Conservation (phyloP, 495 filamentous ascomycete species). For the Neurospora sublineolata region DNA sequence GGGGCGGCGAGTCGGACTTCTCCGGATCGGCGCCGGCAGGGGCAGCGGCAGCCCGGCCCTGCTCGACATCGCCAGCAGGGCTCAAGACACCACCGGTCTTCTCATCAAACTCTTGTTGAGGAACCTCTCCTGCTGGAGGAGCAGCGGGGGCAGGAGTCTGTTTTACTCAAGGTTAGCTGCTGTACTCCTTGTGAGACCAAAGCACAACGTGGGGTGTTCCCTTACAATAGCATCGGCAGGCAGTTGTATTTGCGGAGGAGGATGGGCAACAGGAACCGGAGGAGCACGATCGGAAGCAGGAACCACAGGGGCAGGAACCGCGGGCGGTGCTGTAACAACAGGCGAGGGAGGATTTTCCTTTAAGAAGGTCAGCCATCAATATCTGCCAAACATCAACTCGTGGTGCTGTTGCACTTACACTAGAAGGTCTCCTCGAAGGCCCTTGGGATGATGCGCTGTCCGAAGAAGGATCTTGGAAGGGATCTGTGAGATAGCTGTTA, state of each 20-base stretch:
- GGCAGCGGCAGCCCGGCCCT: background rate
- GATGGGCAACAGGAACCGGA: background rate
- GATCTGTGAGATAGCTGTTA: slow-evolving; percentile 6
- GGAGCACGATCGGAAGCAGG: background rate
- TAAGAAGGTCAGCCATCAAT: background rate
- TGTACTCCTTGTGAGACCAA: background rate
- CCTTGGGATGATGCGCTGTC: slow-evolving; percentile 8
- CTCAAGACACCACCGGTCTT: slow-evolving; percentile 1
- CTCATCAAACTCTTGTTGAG: slow-evolving; percentile 9
- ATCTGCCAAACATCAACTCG: background rate
- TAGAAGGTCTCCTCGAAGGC: slow-evolving; percentile 11
- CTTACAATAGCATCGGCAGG: background rate
- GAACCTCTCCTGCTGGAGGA: slow-evolving; percentile 2
- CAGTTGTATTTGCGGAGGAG: background rate
- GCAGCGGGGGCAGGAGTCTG: slow-evolving; percentile 6
- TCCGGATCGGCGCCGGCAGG: slow-evolving; percentile 3
- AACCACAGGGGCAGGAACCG: background rate
- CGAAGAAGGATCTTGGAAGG: slow-evolving; percentile 17
- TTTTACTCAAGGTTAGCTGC: background rate
- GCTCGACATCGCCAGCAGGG: slow-evolving; percentile 7
- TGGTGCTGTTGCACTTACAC: slow-evolving; percentile 4
- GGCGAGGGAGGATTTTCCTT: background rate
- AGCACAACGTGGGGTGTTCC: background rate
- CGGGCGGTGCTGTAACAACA: background rate
- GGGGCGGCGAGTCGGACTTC: slow-evolving; percentile 1